These are phyloP conservation scores for Elsinoe necatrix DNA, from an alignment of 2,329 filamentous ascomycete genomes.

Conservation along the genomic window DNA sequence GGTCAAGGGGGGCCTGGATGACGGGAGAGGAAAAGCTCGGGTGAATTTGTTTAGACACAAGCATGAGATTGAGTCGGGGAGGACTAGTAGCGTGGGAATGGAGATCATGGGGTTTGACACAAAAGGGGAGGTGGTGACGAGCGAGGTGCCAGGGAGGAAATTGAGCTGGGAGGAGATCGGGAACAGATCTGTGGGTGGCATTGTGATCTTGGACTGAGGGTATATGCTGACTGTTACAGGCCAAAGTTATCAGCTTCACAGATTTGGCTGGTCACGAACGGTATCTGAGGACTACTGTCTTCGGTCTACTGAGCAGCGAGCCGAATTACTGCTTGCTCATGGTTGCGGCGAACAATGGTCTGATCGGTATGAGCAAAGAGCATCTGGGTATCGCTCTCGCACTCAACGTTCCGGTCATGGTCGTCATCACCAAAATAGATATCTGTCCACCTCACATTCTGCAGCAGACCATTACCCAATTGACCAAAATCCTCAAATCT, in stretches of 20 bases:
- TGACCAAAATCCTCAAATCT: constrained; percentile 87
- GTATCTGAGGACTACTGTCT: constrained; percentile 92
- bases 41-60: constrained; percentile 97
- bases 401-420: constrained; percentile 94
- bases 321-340: constrained; percentile 97
- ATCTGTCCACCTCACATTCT: constrained; percentile 95
- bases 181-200: constrained; percentile 57
- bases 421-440: constrained; percentile 95
- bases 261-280: constrained; percentile 93
- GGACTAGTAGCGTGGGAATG: constrained; percentile 95
- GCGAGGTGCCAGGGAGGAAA: constrained; percentile 73
- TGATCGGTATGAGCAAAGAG: constrained; percentile 98
- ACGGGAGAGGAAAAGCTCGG: constrained; percentile 84
- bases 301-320: constrained; percentile 85
- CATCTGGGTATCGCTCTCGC: constrained; percentile 91
- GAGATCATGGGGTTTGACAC: constrained; percentile 98
- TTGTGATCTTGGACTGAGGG: neutral
- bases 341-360: constrained; percentile 95
- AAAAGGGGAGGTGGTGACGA: constrained; percentile 70
- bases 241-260: constrained; percentile 94
- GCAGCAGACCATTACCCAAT: constrained; percentile 82
- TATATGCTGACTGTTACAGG: constrained; percentile 28
- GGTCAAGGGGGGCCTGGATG: constrained; percentile 90
- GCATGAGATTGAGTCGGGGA: constrained; percentile 90
- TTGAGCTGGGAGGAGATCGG: constrained; percentile 98